Evolutionary conservation across 768 basidiomycete species (phyloP).

Genomic region (Boletus subcaerulescens): DNA sequence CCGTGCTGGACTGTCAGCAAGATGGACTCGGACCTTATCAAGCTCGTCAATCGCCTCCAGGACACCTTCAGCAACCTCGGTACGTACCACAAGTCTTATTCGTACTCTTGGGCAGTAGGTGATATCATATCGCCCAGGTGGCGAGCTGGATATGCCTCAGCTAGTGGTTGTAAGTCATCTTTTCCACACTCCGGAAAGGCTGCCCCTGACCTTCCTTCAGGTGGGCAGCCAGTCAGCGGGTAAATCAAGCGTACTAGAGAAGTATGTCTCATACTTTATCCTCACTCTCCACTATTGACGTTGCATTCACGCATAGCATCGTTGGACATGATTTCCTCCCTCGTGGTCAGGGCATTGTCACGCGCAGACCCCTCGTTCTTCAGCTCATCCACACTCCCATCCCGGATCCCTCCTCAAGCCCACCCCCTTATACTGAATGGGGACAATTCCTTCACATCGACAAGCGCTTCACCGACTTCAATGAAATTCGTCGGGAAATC

Average conservation of each 20-base stretch:
- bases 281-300: constrained; percentile 1
- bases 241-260: constrained; percentile 95
- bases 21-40: constrained; percentile 95
- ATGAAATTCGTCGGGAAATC: constrained; percentile 92
- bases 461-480: constrained; percentile 94
- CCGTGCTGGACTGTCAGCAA: constrained; percentile 3
- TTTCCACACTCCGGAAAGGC: neutral
- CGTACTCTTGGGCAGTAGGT: constrained; percentile 2
- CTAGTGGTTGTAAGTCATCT: constrained; percentile 70
- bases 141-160: constrained; percentile 92
- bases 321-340: constrained; percentile 92
- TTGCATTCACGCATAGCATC: constrained; percentile 50
- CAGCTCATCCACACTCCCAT: constrained; percentile 92
- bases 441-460: constrained; percentile 97
- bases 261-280: constrained; percentile 49
- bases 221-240: constrained; percentile 97
- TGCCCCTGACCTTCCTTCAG: constrained; percentile 36
- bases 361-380: constrained; percentile 89
- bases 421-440: constrained; percentile 71
- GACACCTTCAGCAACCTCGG: constrained; percentile 89
- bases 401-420: constrained; percentile 44
- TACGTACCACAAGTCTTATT: constrained; percentile 36
- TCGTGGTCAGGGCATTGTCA: constrained; percentile 91
- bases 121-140: constrained; percentile 46
- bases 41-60: constrained; percentile 92